Percentiles rank a stretch among this genome's conserved stretches.
These are phyloP conservation scores for Scytalidium sp. DNA, from an alignment of 2,329 filamentous ascomycete species.

Conservation along the genomic window DNA sequence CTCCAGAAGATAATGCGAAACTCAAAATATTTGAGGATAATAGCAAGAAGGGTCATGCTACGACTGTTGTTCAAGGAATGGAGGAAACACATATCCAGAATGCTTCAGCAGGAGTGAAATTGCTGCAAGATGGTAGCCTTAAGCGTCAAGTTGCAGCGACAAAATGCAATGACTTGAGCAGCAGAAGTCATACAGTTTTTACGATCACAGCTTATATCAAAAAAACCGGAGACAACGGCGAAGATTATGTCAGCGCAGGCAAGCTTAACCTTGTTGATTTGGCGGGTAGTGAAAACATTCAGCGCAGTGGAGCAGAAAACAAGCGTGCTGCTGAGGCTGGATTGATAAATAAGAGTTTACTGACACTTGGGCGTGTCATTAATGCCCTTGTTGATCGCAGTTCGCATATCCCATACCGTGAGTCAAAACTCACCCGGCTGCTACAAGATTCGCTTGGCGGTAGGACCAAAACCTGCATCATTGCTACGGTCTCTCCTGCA, in stretches of 20 bases:
- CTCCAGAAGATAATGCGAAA: slow-evolving; percentile 77
- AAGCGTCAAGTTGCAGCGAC: slow-evolving; percentile 98
- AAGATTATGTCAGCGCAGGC: slow-evolving; percentile 85
- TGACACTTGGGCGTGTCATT: slow-evolving; percentile 94
- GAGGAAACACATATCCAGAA: slow-evolving; percentile 91
- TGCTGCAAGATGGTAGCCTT: slow-evolving; percentile 84
- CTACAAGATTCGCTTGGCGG: slow-evolving; percentile 96
- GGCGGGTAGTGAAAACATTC: slow-evolving; percentile 96
- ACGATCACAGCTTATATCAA: slow-evolving; percentile 93
- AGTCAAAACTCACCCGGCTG: slow-evolving; percentile 92
- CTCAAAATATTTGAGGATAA: slow-evolving; percentile 95
- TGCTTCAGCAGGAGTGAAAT: slow-evolving; percentile 80
- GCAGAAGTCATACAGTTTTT: slow-evolving; percentile 95
- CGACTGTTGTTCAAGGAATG: slow-evolving; percentile 94
- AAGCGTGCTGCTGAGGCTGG: slow-evolving; percentile 95
- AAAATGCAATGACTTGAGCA: slow-evolving; percentile 99
- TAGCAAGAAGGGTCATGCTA: slow-evolving; percentile 77
- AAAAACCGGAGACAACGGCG: slow-evolving; percentile 74
- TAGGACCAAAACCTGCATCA: slow-evolving; percentile 96
- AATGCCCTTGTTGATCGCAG: slow-evolving; percentile 92
- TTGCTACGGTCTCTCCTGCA: slow-evolving; percentile 91
- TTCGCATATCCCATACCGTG: slow-evolving; percentile 84
- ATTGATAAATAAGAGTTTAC: slow-evolving; percentile 94
- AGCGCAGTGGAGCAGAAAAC: slow-evolving; percentile 94
- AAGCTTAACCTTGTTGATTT: slow-evolving; percentile 97